phyloP scores from a whole-genome alignment of 2,329 filamentous ascomycete genomes.

The Botryotinia convoluta region DNA sequence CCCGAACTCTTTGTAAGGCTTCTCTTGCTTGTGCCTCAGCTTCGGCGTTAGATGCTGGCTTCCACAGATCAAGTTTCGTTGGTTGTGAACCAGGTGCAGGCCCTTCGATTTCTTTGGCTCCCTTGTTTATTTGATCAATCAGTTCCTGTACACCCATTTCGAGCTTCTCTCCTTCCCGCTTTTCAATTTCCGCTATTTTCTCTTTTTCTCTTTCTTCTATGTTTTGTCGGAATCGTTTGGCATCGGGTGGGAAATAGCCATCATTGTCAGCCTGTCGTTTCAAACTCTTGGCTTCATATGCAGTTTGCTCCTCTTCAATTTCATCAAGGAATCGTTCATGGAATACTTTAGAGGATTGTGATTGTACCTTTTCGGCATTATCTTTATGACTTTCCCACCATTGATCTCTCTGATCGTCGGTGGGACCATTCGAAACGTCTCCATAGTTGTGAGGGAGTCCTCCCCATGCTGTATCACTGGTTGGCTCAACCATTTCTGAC shows the following conservation, averaged over 20 bases:
- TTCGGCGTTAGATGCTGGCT: background rate
- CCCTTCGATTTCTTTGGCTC: background rate
- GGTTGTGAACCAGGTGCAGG: background rate
- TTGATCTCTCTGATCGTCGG: background rate
- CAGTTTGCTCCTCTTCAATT: background rate
- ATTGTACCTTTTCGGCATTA: background rate
- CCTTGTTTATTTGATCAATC: background rate
- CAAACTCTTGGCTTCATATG: background rate
- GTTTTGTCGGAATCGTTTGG: constrained; percentile 7
- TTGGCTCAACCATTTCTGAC: constrained; percentile 8
- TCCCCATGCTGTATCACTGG: constrained; percentile 12
- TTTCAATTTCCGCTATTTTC: background rate
- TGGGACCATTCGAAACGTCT: background rate
- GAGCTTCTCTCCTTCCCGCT: background rate
- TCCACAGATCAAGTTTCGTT: background rate
- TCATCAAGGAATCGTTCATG: background rate
- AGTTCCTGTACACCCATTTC: background rate
- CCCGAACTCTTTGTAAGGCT: background rate
- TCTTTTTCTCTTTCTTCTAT: background rate
- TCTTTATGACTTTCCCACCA: background rate
- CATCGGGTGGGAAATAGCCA: constrained; percentile 9
- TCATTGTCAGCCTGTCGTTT: constrained; percentile 5
- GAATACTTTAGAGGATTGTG: background rate
- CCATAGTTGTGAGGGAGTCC: background rate
- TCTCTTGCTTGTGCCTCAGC: background rate